Conservation (phyloP, 331 rosid genomes). For the Acacia concinna region DNA sequence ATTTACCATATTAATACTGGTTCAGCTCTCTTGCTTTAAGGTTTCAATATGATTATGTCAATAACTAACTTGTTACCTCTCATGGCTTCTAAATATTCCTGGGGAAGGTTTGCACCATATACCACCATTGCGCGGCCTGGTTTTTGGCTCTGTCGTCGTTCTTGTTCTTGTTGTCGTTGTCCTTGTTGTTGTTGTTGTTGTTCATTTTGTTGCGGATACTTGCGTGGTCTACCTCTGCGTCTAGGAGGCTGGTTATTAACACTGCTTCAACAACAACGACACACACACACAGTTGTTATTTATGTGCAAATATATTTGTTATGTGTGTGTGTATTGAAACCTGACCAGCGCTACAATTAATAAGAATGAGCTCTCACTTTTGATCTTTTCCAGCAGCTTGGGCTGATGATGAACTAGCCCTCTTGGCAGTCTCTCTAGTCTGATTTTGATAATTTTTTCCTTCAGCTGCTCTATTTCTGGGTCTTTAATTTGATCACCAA, state of each 20-base stretch:
- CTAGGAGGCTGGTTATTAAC: not conserved
- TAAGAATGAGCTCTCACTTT: conserved; percentile 17
- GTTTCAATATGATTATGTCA: conserved; percentile 21
- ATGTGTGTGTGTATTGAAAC: not conserved
- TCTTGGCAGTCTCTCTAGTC: not conserved
- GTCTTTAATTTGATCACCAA: not conserved
- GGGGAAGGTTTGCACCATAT: not conserved
- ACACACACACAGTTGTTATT: not conserved
- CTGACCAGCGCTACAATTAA: not conserved
- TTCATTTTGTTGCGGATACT: not conserved
- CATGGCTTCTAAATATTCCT: not conserved
- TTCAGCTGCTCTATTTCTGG: not conserved
- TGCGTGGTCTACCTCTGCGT: not conserved
- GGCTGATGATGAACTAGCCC: not conserved
- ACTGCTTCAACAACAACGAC: conserved; percentile 15
- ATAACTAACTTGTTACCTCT: too few relatives aligned
- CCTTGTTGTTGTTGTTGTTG: not conserved
- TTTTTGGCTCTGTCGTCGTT: not conserved
- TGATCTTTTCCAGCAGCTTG: not conserved
- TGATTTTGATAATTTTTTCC: too few relatives aligned
- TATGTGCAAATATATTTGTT: not conserved
- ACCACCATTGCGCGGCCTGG: too few relatives aligned
- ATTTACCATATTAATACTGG: too few relatives aligned
- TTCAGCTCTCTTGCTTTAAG: not conserved
- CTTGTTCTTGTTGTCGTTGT: not conserved